A percentile compares a stretch with the other conserved stretches of the same genome.
These are phyloP conservation scores for Venturia nashicola DNA, from an alignment of 2,329 filamentous ascomycete genomes.

Conservation along the genomic window DNA sequence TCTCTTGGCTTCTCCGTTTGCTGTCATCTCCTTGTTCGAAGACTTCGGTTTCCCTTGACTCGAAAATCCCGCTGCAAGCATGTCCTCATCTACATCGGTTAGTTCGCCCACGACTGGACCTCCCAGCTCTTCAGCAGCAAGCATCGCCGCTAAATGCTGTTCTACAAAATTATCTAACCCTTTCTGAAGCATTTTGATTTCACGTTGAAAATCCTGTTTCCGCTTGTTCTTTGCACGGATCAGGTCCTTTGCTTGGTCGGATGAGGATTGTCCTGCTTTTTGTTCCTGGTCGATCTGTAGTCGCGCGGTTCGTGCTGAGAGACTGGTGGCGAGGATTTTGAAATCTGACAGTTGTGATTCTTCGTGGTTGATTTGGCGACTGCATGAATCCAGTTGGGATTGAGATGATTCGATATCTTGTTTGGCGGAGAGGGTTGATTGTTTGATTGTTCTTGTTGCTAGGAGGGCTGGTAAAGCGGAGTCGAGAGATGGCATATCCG, in stretches of 20 bases:
- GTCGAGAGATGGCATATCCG: constrained; percentile 52
- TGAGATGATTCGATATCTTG: constrained; percentile 39
- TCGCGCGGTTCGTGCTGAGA: constrained; percentile 45
- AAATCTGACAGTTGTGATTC: constrained; percentile 36
- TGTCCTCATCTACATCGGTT: constrained; percentile 48
- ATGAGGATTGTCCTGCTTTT: constrained; percentile 45
- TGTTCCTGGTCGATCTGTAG: constrained; percentile 46
- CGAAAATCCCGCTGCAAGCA: constrained; percentile 40
- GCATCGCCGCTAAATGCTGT: constrained; percentile 56
- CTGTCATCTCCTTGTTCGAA: constrained; percentile 13
- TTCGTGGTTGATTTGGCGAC: constrained; percentile 30
- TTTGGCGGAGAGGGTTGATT: constrained; percentile 52
- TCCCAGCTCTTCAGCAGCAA: constrained; percentile 73
- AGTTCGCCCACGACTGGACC: constrained; percentile 71
- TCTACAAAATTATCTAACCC: constrained; percentile 61
- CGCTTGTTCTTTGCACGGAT: constrained; percentile 48
- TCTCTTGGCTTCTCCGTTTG: constrained; percentile 20
- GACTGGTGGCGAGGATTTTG: constrained; percentile 30
- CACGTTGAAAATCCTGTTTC: constrained; percentile 47
- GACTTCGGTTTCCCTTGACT: constrained; percentile 30
- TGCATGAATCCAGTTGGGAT: constrained; percentile 26
- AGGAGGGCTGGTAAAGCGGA: constrained; percentile 62
- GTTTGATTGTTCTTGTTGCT: constrained; percentile 55
- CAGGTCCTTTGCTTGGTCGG: constrained; percentile 50
- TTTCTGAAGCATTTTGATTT: constrained; percentile 49